Conservation (phyloP, 805 yeast species). For the Saccharomycopsis schoenii region DNA sequence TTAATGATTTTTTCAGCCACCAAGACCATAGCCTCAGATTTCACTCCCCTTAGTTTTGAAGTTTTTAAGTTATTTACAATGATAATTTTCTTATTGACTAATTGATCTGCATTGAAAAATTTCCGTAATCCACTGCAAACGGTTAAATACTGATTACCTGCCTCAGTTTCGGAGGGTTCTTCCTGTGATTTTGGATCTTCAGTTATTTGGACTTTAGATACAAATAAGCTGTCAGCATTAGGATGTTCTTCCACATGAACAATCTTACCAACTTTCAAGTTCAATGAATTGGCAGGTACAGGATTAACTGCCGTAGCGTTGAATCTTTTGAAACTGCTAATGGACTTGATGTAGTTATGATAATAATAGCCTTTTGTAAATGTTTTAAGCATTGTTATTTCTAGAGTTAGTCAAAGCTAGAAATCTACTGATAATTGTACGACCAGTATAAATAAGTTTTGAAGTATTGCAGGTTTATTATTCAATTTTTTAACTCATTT, state of each 20-base stretch:
- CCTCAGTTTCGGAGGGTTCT: conserved; percentile 13
- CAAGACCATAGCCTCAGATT: conserved; percentile 55
- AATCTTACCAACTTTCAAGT: conserved; percentile 40
- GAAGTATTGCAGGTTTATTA: no score
- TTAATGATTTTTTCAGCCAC: conserved; percentile 35
- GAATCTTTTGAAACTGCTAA: background rate
- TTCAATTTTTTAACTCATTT: no score
- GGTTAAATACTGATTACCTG: conserved; percentile 26
- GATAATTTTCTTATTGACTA: conserved; percentile 37
- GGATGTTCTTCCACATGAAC: conserved; percentile 38
- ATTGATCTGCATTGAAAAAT: conserved; percentile 29
- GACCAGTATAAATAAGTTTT: no score
- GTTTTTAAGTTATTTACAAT: conserved; percentile 50
- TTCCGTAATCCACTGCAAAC: conserved; percentile 55
- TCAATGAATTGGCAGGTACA: conserved; percentile 15
- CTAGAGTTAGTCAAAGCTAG: background rate
- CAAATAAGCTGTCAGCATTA: conserved; percentile 49
- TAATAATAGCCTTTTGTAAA: background rate
- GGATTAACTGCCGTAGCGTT: background rate
- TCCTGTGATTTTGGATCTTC: conserved; percentile 4
- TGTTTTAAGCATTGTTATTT: background rate
- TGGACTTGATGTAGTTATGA: background rate
- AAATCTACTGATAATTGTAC: no score
- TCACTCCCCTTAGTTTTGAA: conserved; percentile 51
- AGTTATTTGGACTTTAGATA: conserved; percentile 36